Evolutionary conservation across 495 filamentous ascomycete species (phyloP).

Genomic region (Saxophila tyrrhenica): DNA sequence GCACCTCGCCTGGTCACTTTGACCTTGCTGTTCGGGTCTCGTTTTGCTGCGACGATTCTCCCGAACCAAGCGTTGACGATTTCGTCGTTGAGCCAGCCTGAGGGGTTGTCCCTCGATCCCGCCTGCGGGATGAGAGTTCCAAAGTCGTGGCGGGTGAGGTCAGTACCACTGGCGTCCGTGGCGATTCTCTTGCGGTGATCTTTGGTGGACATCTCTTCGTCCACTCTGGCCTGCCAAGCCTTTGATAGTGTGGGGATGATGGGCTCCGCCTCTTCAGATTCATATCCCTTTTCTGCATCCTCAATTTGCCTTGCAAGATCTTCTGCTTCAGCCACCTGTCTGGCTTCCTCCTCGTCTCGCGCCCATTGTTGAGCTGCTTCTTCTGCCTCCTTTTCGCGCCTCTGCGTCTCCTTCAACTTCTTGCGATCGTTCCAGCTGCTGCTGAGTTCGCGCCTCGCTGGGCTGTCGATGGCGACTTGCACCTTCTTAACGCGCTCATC

Average conservation of each 20-base stretch:
- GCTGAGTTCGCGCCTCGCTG: neutral
- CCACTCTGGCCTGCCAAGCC: conserved; percentile 36
- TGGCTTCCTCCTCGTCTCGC: neutral
- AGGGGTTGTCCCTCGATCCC: too few species aligned
- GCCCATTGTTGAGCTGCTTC: neutral
- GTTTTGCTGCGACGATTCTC: conserved; percentile 48
- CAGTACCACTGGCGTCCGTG: conserved; percentile 39
- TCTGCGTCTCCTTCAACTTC: neutral
- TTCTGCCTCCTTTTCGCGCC: neutral
- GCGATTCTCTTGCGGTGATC: conserved; percentile 27
- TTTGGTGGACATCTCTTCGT: conserved; percentile 24
- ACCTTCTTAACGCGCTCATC: neutral
- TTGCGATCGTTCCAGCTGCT: neutral
- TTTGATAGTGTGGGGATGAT: conserved; percentile 34
- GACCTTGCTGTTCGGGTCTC: neutral
- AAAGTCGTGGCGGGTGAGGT: conserved; percentile 53
- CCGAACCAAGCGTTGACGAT: conserved; percentile 60
- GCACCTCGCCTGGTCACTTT: conserved; percentile 36
- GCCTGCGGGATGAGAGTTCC: conserved; percentile 37
- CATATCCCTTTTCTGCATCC: too few species aligned
- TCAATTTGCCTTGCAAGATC: neutral
- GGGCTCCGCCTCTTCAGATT: conserved; percentile 14
- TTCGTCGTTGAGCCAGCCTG: conserved; percentile 71
- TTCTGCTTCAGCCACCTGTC: neutral
- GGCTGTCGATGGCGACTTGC: neutral